A percentile compares a stretch with the other conserved stretches of the same genome.
Evolutionary conservation across 306 rosid species (phyloP).

Genomic region (Morella rubra): DNA sequence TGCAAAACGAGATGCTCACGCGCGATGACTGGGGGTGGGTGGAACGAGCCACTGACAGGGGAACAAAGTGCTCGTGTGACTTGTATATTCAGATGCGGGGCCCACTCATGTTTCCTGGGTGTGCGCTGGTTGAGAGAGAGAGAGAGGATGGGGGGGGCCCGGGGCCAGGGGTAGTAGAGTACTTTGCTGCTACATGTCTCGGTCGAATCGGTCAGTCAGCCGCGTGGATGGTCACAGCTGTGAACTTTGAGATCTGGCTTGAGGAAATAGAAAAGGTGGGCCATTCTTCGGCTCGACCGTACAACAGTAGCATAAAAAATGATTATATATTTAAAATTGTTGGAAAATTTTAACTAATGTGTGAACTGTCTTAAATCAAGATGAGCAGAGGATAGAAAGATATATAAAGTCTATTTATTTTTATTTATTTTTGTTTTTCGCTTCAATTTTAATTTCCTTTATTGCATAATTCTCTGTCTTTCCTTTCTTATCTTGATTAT

Average conservation of each 20-base stretch:
- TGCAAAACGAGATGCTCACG: neutral
- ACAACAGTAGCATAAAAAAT: neutral
- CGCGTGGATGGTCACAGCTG: neutral
- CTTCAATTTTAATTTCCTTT: neutral
- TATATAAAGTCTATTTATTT: no score
- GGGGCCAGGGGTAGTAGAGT: neutral
- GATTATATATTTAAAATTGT: no score
- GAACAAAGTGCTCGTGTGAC: slow-evolving; percentile 4
- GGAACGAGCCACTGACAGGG: slow-evolving; percentile 5
- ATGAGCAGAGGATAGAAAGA: no score
- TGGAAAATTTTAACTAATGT: no score
- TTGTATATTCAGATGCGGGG: neutral
- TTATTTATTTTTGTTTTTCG: no score
- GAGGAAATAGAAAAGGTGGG: neutral
- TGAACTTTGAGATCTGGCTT: neutral
- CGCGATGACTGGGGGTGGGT: neutral
- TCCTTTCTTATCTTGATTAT: no score
- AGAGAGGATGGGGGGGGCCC: neutral
- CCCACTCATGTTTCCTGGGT: neutral
- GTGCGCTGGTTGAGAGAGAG: neutral
- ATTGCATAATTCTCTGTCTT: neutral
- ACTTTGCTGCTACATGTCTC: neutral
- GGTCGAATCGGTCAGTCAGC: neutral
- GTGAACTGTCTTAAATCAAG: no score
- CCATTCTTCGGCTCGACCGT: neutral